phyloP scores from a whole-genome alignment of 2,329 filamentous ascomycete genomes.

The Colletotrichum noveboracense region DNA sequence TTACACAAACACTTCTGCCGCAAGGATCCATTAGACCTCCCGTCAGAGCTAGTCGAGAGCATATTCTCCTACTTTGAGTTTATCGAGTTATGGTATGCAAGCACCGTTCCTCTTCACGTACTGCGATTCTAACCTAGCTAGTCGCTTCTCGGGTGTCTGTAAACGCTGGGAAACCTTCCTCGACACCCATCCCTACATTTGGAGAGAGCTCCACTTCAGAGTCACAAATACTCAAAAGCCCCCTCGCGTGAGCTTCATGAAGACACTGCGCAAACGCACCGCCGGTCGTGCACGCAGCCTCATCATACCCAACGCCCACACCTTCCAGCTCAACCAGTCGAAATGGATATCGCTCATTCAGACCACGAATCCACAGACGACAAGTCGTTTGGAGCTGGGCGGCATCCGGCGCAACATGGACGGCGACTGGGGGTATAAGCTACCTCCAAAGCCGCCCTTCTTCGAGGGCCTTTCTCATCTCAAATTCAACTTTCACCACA shows the following conservation, averaged over 20 bases:
- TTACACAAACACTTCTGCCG: slow-evolving; percentile 37
- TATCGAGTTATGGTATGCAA: slow-evolving; percentile 14
- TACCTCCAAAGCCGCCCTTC: slow-evolving; percentile 16
- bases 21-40: slow-evolving; percentile 39
- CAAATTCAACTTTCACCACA: slow-evolving; percentile 1
- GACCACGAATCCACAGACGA: slow-evolving; percentile 17
- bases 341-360: slow-evolving; percentile 20
- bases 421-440: slow-evolving; percentile 17
- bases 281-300: slow-evolving; percentile 13
- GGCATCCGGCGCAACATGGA: slow-evolving; percentile 2
- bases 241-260: slow-evolving; percentile 7
- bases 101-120: background rate
- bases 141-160: slow-evolving; percentile 14
- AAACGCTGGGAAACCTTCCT: slow-evolving; percentile 21
- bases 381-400: slow-evolving; percentile 14
- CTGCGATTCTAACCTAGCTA: background rate
- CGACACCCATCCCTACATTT: slow-evolving; percentile 17
- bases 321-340: slow-evolving; percentile 17
- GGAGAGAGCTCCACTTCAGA: slow-evolving; percentile 17
- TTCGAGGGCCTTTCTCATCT: slow-evolving; percentile 5
- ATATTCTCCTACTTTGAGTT: slow-evolving; percentile 41
- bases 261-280: slow-evolving; percentile 11
- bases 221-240: background rate
- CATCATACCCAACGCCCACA: slow-evolving; percentile 8
- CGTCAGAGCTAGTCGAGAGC: slow-evolving; percentile 39